Evolutionary conservation across 805 yeast genomes (phyloP).

Genomic region (Candida multigemmis): DNA sequence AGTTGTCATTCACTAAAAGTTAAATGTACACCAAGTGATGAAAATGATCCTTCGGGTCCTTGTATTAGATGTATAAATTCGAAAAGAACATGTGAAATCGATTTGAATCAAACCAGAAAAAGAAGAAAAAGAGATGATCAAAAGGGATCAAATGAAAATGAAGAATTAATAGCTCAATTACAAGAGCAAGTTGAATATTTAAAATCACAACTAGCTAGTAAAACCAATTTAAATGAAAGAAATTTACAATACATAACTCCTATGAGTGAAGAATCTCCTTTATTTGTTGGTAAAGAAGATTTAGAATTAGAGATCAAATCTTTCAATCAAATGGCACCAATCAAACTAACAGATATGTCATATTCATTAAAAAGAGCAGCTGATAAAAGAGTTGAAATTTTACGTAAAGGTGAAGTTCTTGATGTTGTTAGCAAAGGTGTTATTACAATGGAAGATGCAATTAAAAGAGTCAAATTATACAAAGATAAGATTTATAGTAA

Average conservation of each 20-base stretch:
- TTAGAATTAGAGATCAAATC: slow-evolving; percentile 32
- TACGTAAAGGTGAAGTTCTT: slow-evolving; percentile 9
- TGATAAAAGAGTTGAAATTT: slow-evolving; percentile 28
- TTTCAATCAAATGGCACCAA: slow-evolving; percentile 20
- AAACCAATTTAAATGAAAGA: neutral
- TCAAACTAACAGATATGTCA: slow-evolving; percentile 33
- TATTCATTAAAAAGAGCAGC: slow-evolving; percentile 37
- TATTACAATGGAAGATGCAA: slow-evolving; percentile 52
- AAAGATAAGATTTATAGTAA: slow-evolving; percentile 32
- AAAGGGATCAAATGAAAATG: slow-evolving; percentile 7
- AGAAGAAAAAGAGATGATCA: slow-evolving; percentile 25
- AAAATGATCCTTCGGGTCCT: slow-evolving; percentile 48
- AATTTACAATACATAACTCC: neutral
- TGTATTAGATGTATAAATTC: slow-evolving; percentile 69
- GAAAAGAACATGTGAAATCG: slow-evolving; percentile 57
- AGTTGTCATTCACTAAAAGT: slow-evolving; percentile 81
- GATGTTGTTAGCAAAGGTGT: slow-evolving; percentile 55
- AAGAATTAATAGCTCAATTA: slow-evolving; percentile 8
- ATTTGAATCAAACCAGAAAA: slow-evolving; percentile 50
- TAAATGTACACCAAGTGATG: slow-evolving; percentile 68
- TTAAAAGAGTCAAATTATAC: slow-evolving; percentile 42
- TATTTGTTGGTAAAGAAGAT: slow-evolving; percentile 22
- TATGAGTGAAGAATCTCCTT: slow-evolving; percentile 10
- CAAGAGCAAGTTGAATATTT: slow-evolving; percentile 10
- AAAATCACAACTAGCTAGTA: slow-evolving; percentile 7